Evolutionary conservation across 177 flowering plant genomes (phyloP), one percentile per base, ranked within the genome.

Genomic region (Telopea speciosissima): DNA sequence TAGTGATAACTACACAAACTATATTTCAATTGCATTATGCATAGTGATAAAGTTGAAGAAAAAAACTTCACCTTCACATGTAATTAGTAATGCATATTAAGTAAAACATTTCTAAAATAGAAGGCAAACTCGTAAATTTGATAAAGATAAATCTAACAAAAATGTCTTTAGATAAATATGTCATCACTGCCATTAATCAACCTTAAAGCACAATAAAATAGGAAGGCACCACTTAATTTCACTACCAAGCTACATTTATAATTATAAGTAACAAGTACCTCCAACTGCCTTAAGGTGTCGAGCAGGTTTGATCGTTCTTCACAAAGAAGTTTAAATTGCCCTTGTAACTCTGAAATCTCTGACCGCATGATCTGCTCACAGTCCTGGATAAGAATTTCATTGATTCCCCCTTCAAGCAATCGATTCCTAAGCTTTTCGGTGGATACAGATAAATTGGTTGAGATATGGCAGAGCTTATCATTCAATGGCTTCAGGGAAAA

Each of bases 311-410:
- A 86, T 44, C 94, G 76, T 70, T 90, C 93, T 31, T 84, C 86
- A 60, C 85, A 89, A 58, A 93, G 88, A 81, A 85, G 78, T 70
- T 79, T 86, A 61, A 90, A 71, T 70, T 89, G 89, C 44, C 87
- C 92, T 75, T 89, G 88, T 44, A 90, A 66, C 70, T 83, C 88
- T 6, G 89, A 84, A 77, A 93, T 89, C 73, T 93, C 97, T 5
- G 97, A 86, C n/a, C 81, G 85, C 94, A 93, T 84, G 67, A 93
- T 91, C 84, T 87, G 85, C 73, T 93, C 98, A 63, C 96, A 93
- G 68, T 93, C 98, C 63, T 83, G 79, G 61, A 93, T 87, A 75
- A 89, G 86, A 24, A 56, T 75, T 65, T 90, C 90, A 65, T 67
- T 66, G 63, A 82, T 73, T 17, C 97, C 98, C 76, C 88, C 96